Base-by-base conservation (phyloP, 176 grass and related monocot genomes). In the Echinochloa phyllopogon region DNA sequence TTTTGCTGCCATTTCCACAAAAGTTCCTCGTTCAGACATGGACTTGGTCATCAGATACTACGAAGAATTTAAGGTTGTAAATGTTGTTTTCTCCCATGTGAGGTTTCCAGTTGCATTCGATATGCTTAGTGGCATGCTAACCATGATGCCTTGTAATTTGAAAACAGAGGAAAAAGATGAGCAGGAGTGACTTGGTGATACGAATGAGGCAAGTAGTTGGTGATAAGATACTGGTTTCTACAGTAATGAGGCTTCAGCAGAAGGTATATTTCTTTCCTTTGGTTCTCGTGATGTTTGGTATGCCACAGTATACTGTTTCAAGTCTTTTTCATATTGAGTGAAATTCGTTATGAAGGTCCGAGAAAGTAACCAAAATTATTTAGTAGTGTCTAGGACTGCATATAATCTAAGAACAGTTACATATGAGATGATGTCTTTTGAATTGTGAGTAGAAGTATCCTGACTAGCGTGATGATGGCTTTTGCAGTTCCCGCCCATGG, bases 1-100 rank as follows among this genome's bases (percentile, higher is more conserved):
- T 71, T 97, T 97, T 76, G 92, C 92, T 16, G 86, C 89, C 57
- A 92, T 97, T 82, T 92, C 94, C 8, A 87, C 87, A 6, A 97
- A 97, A 87, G 82, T 92, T 29, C 71, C 92, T 82, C 83, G 82
- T 67, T 86, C 88, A 40, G 87, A 87, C 44, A 94, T 97, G 89
- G 92, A 90, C 10, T 12, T 77, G 73, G 75, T 97, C 65, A 87
- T 92, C 64, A 70, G 55, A 70, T 72, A 83, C 53, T 92, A 94
- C 44, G 89, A 94, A 74, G 94, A 92, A 77, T 97, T 88, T 49
- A 94, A 97, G 94, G 94, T 97, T 68, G 17, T 70, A 49, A 49
- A n/a, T 86, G 6, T 53, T 3, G 40, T 66, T 42, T 47, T 23
- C 5, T 37, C 38, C 68, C 21, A 18, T 69, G 44, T 5, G 6